These are phyloP conservation scores for Lentinus brumalis DNA, from an alignment of 768 basidiomycete genomes.

Conservation along the genomic window DNA sequence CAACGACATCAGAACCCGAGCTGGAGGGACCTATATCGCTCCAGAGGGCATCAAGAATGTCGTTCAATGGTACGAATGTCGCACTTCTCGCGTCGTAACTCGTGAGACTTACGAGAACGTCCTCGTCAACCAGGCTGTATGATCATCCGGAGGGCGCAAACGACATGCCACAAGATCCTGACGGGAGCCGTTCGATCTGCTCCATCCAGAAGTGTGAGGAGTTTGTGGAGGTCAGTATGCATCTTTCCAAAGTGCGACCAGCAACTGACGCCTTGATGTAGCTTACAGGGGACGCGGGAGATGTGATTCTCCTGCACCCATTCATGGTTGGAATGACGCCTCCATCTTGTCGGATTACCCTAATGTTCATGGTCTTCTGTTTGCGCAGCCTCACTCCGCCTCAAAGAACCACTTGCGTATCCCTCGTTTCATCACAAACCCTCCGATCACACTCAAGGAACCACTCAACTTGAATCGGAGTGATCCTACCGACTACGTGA, in stretches of 20 bases:
- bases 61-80: slow-evolving; percentile 18
- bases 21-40: slow-evolving; percentile 39
- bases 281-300: slow-evolving; percentile 39
- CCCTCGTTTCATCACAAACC: slow-evolving; percentile 41
- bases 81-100: not conserved
- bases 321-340: slow-evolving; percentile 32
- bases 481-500: slow-evolving; percentile 30
- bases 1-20: slow-evolving; percentile 35
- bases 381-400: slow-evolving; percentile 33
- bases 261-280: not conserved
- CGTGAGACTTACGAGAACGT: too few relatives aligned
- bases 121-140: slow-evolving; percentile 21
- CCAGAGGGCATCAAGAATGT: slow-evolving; percentile 36
- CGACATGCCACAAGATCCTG: slow-evolving; percentile 20
- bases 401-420: slow-evolving; percentile 37
- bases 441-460: slow-evolving; percentile 35
- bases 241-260: not conserved
- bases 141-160: slow-evolving; percentile 26
- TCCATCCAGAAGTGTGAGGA: slow-evolving; percentile 20
- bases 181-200: slow-evolving; percentile 25
- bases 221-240: slow-evolving; percentile 26
- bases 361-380: not conserved
- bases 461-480: slow-evolving; percentile 37
- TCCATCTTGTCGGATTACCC: not conserved
- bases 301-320: slow-evolving; percentile 39